phyloP scores from a whole-genome alignment of 768 basidiomycete genomes.

The Harrya chromipes region DNA sequence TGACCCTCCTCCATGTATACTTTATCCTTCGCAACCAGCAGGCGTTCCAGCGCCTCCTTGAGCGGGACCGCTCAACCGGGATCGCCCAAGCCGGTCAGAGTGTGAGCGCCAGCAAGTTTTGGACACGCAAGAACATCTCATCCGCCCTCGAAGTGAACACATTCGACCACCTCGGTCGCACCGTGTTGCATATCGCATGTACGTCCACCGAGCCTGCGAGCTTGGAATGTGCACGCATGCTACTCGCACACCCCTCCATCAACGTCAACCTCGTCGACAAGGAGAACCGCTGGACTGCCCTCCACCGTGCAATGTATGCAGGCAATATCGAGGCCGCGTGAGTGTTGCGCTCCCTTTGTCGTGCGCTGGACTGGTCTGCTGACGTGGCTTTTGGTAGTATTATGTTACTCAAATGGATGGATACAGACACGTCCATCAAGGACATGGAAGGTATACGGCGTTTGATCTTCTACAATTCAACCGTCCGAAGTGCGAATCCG shows the following conservation, averaged over 20 bases:
- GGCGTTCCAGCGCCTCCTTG: conserved; percentile 74
- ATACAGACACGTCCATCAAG: conserved; percentile 69
- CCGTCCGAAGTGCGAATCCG: conserved; percentile 71
- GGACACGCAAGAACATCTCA: conserved; percentile 46
- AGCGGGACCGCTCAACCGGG: conserved; percentile 41
- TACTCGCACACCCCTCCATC: conserved; percentile 72
- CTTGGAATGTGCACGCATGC: conserved; percentile 71
- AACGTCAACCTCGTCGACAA: conserved; percentile 77
- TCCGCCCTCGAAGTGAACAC: conserved; percentile 60
- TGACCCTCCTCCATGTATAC: conserved; percentile 80
- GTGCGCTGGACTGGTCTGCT: neutral
- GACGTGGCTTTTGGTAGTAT: conserved; percentile 44
- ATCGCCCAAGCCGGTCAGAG: conserved; percentile 28
- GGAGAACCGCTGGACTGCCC: conserved; percentile 89
- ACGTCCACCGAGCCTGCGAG: conserved; percentile 55
- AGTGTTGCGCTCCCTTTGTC: conserved; percentile 25
- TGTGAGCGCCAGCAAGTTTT: conserved; percentile 54
- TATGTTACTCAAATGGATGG: conserved; percentile 69
- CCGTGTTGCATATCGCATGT: conserved; percentile 81
- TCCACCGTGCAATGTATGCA: conserved; percentile 82
- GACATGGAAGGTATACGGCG: conserved; percentile 89
- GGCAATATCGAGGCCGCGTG: conserved; percentile 74
- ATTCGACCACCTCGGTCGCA: conserved; percentile 67
- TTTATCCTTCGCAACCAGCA: conserved; percentile 69
- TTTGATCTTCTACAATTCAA: conserved; percentile 94